These are phyloP conservation scores for Alternaria postmessia DNA, from an alignment of 2,329 filamentous ascomycete species.

Conservation along the genomic window DNA sequence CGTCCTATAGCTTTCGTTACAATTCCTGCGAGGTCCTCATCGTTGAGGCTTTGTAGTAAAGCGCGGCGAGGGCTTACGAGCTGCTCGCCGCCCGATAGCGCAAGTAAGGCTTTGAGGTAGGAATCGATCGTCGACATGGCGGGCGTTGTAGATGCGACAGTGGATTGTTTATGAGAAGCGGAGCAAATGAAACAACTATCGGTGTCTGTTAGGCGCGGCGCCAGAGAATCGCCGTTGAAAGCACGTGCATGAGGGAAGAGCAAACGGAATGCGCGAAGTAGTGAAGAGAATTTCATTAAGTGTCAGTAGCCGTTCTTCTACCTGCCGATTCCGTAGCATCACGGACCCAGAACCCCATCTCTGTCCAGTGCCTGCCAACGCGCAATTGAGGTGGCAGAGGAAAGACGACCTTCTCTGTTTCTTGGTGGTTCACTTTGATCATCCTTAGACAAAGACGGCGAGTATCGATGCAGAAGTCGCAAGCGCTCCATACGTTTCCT, in stretches of 20 bases:
- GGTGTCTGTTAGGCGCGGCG: background rate
- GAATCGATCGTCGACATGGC: background rate
- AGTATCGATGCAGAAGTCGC: background rate
- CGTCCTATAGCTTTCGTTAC: no score
- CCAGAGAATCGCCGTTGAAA: no score
- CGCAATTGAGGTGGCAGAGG: background rate
- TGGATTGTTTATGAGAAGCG: background rate
- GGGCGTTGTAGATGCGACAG: accelerated
- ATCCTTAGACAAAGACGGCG: background rate
- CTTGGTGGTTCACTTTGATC: background rate
- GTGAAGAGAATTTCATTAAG: background rate
- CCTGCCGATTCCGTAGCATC: background rate
- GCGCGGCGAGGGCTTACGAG: background rate
- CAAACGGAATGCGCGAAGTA: background rate
- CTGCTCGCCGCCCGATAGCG: background rate
- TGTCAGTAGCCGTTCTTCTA: background rate
- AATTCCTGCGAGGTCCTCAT: no score
- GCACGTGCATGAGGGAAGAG: background rate
- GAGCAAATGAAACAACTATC: background rate
- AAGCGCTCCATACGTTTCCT: background rate
- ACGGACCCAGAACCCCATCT: background rate
- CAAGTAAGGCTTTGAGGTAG: conserved; percentile 3
- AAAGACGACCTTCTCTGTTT: background rate
- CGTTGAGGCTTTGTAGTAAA: no score
- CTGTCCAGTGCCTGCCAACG: background rate